Evolutionary conservation across 352 stramenopile genomes (phyloP), one percentile per base, ranked within the genome.

Genomic region (Globisporangium perplexum): DNA sequence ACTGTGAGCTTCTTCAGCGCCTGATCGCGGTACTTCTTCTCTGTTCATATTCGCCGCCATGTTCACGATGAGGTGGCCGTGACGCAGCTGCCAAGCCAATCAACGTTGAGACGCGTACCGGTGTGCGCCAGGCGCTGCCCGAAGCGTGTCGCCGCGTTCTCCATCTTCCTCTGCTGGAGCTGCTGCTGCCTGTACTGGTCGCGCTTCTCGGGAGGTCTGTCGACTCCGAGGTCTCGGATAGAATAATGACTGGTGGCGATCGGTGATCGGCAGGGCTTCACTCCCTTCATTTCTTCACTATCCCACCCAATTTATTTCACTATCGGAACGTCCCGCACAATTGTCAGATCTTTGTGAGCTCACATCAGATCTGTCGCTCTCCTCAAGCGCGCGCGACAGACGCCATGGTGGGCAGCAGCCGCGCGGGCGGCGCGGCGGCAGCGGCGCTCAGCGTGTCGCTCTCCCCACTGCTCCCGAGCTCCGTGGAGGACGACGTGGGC

Each of bases 21-120:
- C 42, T 81, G 74, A 59, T 93, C 83, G 36, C 83, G 83, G 53
- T 88, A 89, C 60, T 93, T 90, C 62, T 92, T 91, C 59, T 93
- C 83, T 86, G 55, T 20, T 46, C 41, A n/a, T n/a, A n/a, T n/a
- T n/a, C n/a, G n/a, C n/a, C n/a, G n/a, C n/a, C n/a, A n/a, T n/a
- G n/a, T n/a, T n/a, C n/a, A n/a, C n/a, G n/a, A n/a, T n/a, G n/a
- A n/a, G n/a, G n/a, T n/a, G n/a, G n/a, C n/a, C n/a, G n/a, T n/a
- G n/a, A n/a, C n/a, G n/a, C n/a, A n/a, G n/a, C n/a, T n/a, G n/a
- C n/a, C n/a, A n/a, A n/a, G n/a, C n/a, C n/a, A n/a, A n/a, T n/a
- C n/a, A n/a, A n/a, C n/a, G n/a, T n/a, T n/a, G n/a, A n/a, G n/a
- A 42, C n/a, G 15, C 63, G 43, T 69, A 86, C 77, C 77, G 24